A percentile compares a stretch with the other conserved stretches of the same genome.
These are phyloP conservation scores for Hippophae rhamnoides DNA, from an alignment of 306 rosid species.

Conservation along the genomic window DNA sequence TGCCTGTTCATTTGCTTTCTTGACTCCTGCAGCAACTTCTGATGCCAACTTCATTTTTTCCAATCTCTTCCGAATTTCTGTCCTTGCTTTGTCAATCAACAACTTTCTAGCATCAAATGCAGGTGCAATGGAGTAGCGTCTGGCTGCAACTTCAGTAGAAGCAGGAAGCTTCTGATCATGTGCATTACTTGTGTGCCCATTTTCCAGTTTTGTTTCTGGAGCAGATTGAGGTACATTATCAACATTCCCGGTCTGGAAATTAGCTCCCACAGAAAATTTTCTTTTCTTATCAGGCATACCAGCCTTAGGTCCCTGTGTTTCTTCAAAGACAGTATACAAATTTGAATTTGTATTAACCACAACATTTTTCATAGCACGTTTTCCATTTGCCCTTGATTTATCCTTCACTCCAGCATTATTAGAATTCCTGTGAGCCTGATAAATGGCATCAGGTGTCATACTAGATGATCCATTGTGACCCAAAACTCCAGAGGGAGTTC, in stretches of 20 bases:
- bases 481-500: slow-evolving; percentile 45
- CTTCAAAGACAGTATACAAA: slow-evolving; percentile 29
- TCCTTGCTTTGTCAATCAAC: slow-evolving; percentile 78
- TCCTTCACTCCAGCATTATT: slow-evolving; percentile 52
- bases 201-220: slow-evolving; percentile 43
- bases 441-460: slow-evolving; percentile 33
- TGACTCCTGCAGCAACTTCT: slow-evolving; percentile 26
- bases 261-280: slow-evolving; percentile 46
- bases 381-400: slow-evolving; percentile 50
- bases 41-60: slow-evolving; percentile 62
- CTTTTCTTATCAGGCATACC: slow-evolving; percentile 55
- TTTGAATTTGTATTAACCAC: slow-evolving; percentile 36
- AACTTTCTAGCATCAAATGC: slow-evolving; percentile 71
- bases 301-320: slow-evolving; percentile 34
- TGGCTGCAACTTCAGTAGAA: slow-evolving; percentile 40
- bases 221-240: slow-evolving; percentile 42
- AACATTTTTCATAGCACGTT: slow-evolving; percentile 31
- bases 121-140: slow-evolving; percentile 56
- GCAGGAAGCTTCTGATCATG: slow-evolving; percentile 35
- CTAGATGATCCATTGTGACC: slow-evolving; percentile 53
- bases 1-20: slow-evolving; percentile 30
- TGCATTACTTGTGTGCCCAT: slow-evolving; percentile 48
- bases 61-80: slow-evolving; percentile 63
- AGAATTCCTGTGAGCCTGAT: slow-evolving; percentile 49
- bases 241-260: slow-evolving; percentile 40